Evolutionary conservation across 306 rosid genomes (phyloP).

Genomic region (Acacia melanoxylon): DNA sequence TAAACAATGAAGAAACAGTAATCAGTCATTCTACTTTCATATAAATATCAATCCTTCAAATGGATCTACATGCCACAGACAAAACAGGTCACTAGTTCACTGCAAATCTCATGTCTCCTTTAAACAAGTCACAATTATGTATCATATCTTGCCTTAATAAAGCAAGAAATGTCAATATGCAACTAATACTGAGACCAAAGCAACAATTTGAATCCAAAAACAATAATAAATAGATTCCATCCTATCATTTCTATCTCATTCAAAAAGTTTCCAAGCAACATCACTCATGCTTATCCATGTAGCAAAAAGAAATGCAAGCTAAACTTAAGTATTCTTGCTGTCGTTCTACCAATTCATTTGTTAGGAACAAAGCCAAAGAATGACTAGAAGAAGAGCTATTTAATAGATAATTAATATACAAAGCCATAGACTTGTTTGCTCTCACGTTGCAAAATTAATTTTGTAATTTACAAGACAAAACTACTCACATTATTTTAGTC

Average conservation of each 20-base stretch:
- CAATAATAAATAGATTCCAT: not conserved
- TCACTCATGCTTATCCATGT: not conserved
- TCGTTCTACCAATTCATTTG: not conserved
- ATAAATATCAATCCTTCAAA: not conserved
- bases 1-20: not conserved
- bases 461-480: not conserved
- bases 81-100: not conserved
- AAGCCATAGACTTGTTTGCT: not conserved
- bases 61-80: not conserved
- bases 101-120: not conserved
- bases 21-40: not conserved
- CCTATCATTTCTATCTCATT: not conserved
- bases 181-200: not conserved
- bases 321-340: not conserved
- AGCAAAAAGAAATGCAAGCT: not conserved
- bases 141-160: not conserved
- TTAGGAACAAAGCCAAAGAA: not conserved
- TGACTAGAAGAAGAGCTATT: not conserved
- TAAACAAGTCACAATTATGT: not conserved
- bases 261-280: not conserved
- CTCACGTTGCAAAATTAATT: not conserved
- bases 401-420: not conserved
- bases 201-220: not conserved
- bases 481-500: not conserved
- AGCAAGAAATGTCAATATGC: not conserved